Conservation (phyloP, 2,329 filamentous ascomycete genomes). For the Colletotrichum coccodes region DNA sequence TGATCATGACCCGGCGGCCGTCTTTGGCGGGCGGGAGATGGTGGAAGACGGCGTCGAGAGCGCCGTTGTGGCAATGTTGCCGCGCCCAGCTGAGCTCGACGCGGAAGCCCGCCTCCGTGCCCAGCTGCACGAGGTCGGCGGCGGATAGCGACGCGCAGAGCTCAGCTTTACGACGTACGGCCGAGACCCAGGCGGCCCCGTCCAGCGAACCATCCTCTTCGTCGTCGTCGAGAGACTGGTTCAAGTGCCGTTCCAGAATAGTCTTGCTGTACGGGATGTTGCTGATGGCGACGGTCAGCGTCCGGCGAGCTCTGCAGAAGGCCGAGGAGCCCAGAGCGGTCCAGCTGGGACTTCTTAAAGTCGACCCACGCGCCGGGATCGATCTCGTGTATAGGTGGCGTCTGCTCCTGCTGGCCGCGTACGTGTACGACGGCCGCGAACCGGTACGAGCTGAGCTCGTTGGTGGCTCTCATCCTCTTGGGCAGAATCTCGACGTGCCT, state of each 20-base stretch:
- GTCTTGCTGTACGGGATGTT: conserved; percentile 44
- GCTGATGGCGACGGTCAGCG: conserved; percentile 31
- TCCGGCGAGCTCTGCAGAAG: conserved; percentile 22
- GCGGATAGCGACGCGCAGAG: conserved; percentile 24
- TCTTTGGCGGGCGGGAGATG: conserved; percentile 44
- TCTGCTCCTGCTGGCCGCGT: background rate
- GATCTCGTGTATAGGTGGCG: conserved; percentile 28
- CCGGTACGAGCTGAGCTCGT: conserved; percentile 42
- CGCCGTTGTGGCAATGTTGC: conserved; percentile 40
- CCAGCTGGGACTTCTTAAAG: background rate
- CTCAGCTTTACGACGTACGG: background rate
- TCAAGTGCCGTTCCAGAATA: conserved; percentile 37
- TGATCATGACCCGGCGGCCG: background rate
- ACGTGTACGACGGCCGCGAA: conserved; percentile 40
- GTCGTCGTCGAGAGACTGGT: background rate
- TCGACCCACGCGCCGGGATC: background rate
- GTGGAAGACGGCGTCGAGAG: conserved; percentile 43
- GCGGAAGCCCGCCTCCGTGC: conserved; percentile 50
- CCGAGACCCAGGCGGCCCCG: background rate
- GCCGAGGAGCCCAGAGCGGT: background rate
- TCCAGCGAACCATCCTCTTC: background rate
- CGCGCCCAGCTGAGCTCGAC: conserved; percentile 58
- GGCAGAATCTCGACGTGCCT: conserved; percentile 42
- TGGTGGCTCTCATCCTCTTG: conserved; percentile 41
- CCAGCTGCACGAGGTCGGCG: conserved; percentile 36